Percentiles rank a stretch among this genome's conserved stretches.
Evolutionary conservation across 225 moss, liverwort and hornwort species (phyloP).

Genomic region (Marchantia paleacea): DNA sequence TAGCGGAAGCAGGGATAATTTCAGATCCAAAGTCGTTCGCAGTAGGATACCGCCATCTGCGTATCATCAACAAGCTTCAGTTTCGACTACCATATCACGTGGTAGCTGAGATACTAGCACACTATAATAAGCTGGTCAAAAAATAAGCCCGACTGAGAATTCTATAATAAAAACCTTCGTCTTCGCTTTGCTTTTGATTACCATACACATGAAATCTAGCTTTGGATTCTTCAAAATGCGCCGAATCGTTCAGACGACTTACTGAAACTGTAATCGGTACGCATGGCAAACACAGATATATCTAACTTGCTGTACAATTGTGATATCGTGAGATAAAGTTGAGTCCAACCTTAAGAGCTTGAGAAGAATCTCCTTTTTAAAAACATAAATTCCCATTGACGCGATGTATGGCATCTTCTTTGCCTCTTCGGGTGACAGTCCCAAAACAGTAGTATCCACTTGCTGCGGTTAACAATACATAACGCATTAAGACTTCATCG

Average conservation of each 20-base stretch:
- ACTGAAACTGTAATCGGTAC: too few species aligned
- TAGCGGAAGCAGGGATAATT: constrained; percentile 74
- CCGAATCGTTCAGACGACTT: too few species aligned
- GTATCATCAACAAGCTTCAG: background rate
- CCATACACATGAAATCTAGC: too few species aligned
- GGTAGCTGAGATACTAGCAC: background rate
- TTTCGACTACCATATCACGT: background rate
- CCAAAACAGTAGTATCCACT: constrained; percentile 84
- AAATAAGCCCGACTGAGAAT: background rate
- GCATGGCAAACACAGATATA: background rate
- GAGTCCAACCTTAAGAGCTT: constrained; percentile 67
- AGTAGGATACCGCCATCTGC: constrained; percentile 91
- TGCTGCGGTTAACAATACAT: constrained; percentile 44
- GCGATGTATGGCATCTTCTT: constrained; percentile 82
- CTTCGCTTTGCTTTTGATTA: too few species aligned
- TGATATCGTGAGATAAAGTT: background rate
- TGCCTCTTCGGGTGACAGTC: constrained; percentile 70
- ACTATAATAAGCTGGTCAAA: background rate
- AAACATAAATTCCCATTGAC: constrained; percentile 97
- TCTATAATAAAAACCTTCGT: too few species aligned
- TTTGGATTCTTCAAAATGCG: too few species aligned
- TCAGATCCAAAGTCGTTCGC: constrained; percentile 97
- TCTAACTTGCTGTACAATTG: background rate
- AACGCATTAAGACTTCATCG: too few species aligned
- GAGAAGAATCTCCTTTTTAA: constrained; percentile 86